Conservation (phyloP, 345 rosid species). For the Pelargonium nanum region DNA sequence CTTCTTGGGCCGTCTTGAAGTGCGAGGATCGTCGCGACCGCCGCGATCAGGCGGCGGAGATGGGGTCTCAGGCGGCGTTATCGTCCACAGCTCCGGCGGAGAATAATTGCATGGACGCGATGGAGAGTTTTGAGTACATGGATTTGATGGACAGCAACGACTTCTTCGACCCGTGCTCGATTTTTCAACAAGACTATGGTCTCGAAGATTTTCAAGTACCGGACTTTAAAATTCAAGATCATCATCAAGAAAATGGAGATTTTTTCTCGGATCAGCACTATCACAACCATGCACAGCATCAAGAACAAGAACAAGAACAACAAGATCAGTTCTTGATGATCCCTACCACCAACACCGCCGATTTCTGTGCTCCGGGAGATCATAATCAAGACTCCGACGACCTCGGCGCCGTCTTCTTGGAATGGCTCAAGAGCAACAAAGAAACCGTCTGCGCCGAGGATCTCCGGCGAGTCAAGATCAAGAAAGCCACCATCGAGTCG, state of each 20-base stretch:
- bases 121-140: constrained; percentile 79
- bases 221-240: not conserved
- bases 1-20: constrained; percentile 71
- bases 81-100: constrained; percentile 78
- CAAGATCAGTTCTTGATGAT: not conserved
- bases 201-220: constrained; percentile 18
- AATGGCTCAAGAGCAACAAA: constrained; percentile 81
- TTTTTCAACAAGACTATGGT: constrained; percentile 41
- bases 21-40: constrained; percentile 33
- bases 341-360: not conserved
- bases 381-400: constrained; percentile 41
- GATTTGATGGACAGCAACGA: constrained; percentile 69
- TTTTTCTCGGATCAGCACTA: not conserved
- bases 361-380: not conserved
- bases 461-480: constrained; percentile 72
- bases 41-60: constrained; percentile 4
- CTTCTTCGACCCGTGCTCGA: constrained; percentile 58
- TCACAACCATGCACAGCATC: not conserved
- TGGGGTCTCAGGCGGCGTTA: constrained; percentile 27
- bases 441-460: constrained; percentile 89
- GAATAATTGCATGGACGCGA: constrained; percentile 45
- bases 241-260: not conserved
- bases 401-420: constrained; percentile 67
- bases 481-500: constrained; percentile 83
- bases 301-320: not conserved